Evolutionary conservation across 164 flowering plant species (phyloP).

Genomic region (Chimonanthus salicifolius): DNA sequence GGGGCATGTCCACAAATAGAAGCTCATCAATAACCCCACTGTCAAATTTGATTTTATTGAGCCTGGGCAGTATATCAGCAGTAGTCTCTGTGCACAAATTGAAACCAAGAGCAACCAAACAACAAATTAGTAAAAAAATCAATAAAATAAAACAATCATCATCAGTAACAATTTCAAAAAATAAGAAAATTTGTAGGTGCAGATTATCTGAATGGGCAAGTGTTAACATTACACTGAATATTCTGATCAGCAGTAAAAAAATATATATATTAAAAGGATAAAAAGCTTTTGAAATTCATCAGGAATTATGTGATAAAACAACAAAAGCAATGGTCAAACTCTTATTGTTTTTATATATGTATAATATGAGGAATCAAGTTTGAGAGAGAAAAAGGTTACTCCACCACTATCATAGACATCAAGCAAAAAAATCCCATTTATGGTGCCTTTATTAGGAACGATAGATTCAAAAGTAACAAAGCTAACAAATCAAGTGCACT

Average conservation of each 20-base stretch:
- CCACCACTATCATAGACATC: neutral
- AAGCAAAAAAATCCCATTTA: neutral
- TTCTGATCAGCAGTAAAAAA: no score
- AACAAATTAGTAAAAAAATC: neutral
- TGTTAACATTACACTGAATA: no score
- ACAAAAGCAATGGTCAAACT: no score
- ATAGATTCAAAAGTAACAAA: no score
- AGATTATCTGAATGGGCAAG: no score
- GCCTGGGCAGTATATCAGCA: constrained; percentile 94
- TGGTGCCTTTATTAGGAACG: no score
- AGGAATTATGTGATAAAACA: neutral
- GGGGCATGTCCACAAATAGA: constrained; percentile 82
- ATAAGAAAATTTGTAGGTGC: no score
- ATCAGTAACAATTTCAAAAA: neutral
- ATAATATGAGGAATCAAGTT: no score
- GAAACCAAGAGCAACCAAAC: neutral
- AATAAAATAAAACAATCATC: neutral
- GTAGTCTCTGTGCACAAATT: constrained; percentile 66
- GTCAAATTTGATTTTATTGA: constrained; percentile 85
- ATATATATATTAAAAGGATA: no score
- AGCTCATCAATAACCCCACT: constrained; percentile 97
- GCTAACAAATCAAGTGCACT: no score
- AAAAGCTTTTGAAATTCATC: neutral
- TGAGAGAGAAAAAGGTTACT: no score
- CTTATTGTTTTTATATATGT: no score